Percentiles rank a stretch among this genome's conserved stretches.
Evolutionary conservation across 306 rosid species (phyloP).

Genomic region (Fragaria nilgerrensis): DNA sequence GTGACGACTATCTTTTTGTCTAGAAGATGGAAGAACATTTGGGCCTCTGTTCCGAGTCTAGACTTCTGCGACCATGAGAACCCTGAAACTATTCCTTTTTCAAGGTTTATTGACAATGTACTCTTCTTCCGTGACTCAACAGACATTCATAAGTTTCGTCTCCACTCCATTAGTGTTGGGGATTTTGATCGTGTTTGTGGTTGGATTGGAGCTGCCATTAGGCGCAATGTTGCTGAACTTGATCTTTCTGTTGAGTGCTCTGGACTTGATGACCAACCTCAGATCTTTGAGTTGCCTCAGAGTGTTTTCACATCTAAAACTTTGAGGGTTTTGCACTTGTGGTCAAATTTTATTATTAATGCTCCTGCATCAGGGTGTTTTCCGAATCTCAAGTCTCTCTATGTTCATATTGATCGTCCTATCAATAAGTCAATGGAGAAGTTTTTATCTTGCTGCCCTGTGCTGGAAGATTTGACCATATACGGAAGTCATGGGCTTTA

Average conservation of each 20-base stretch:
- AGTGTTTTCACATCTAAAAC: not conserved
- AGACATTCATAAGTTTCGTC: too few species aligned
- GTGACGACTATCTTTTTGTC: not conserved
- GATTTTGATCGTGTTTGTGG: too few species aligned
- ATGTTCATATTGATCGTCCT: not conserved
- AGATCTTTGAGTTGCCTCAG: not conserved
- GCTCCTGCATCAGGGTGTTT: not conserved
- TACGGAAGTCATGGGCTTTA: not conserved
- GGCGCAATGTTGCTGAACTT: not conserved
- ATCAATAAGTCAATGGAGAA: not conserved
- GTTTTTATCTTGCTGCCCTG: not conserved
- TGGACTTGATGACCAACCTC: not conserved
- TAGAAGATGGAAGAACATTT: not conserved
- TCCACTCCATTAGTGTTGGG: too few species aligned
- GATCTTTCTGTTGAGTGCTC: not conserved
- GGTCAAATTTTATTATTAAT: not conserved
- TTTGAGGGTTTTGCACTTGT: not conserved
- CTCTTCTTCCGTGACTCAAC: not conserved
- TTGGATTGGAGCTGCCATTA: too few species aligned
- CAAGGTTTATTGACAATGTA: not conserved
- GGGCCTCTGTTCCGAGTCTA: not conserved
- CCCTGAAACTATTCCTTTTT: not conserved
- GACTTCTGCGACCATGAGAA: not conserved
- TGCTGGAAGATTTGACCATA: not conserved
- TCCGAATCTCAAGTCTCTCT: not conserved